phyloP scores from a whole-genome alignment of 75 land plant species.

The Pinus tabuliformis region DNA sequence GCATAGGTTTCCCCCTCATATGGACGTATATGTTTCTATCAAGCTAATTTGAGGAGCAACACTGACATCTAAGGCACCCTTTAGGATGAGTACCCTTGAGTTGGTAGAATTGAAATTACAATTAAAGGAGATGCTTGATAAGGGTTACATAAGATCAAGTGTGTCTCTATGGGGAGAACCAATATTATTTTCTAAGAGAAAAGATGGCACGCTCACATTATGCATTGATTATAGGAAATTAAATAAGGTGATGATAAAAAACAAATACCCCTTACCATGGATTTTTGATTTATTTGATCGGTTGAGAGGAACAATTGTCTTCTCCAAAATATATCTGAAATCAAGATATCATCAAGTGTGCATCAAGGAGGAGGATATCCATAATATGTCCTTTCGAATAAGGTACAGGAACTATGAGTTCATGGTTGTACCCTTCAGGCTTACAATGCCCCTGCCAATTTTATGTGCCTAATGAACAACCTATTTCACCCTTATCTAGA shows the following conservation, averaged over 20 bases:
- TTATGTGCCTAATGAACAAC: neutral
- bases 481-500: neutral
- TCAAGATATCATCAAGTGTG: neutral
- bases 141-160: too few species aligned
- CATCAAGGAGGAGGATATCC: neutral
- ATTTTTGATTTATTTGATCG: neutral
- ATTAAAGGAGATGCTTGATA: too few species aligned
- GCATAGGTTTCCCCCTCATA: too few species aligned
- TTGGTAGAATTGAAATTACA: too few species aligned
- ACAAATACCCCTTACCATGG: neutral
- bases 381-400: neutral
- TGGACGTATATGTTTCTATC: too few species aligned
- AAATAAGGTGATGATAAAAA: neutral
- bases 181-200: neutral
- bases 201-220: neutral
- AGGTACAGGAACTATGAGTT: neutral
- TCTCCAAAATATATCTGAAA: neutral
- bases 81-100: too few species aligned
- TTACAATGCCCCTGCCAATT: neutral
- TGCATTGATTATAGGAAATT: neutral
- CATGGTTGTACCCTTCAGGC: neutral
- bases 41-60: too few species aligned
- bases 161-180: too few species aligned
- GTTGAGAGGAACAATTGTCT: neutral
- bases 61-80: too few species aligned